Conservation (phyloP, 176 grass and related monocot species). For the Musa schizocarpa region DNA sequence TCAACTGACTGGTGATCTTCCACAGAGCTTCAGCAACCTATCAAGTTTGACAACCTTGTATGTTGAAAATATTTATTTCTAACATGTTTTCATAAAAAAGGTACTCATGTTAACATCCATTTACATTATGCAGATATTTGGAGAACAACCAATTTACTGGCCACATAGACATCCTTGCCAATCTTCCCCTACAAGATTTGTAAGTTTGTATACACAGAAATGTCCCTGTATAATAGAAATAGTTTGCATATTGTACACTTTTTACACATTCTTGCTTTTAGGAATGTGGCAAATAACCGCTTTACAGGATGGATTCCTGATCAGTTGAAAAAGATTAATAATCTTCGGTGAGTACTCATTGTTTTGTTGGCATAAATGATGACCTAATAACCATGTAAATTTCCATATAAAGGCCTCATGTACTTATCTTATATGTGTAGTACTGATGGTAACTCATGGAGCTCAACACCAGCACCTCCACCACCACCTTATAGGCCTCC, state of each 20-base stretch:
- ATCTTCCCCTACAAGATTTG: constrained; percentile 74
- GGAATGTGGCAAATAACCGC: constrained; percentile 78
- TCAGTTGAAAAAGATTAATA: constrained; percentile 88
- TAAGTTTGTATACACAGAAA: constrained; percentile 24
- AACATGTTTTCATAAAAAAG: neutral
- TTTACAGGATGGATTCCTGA: constrained; percentile 97
- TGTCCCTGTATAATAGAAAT: neutral
- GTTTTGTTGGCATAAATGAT: neutral
- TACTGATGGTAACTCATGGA: constrained; percentile 93
- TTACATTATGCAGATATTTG: constrained; percentile 60
- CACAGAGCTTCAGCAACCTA: constrained; percentile 56
- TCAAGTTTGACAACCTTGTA: constrained; percentile 79
- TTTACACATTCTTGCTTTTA: constrained; percentile 16
- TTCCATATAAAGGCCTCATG: neutral
- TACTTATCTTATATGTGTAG: constrained; percentile 31
- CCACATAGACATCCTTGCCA: constrained; percentile 62
- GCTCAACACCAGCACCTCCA: constrained; percentile 64
- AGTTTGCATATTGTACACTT: neutral
- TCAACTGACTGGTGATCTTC: constrained; percentile 69
- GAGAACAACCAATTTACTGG: constrained; percentile 97
- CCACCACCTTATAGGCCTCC: constrained; percentile 81
- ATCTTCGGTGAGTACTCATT: constrained; percentile 62
- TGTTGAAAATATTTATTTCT: constrained; percentile 16
- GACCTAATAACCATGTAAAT: constrained; percentile 10
- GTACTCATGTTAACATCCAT: constrained; percentile 20